Percentiles rank a stretch among this genome's conserved stretches.
These are phyloP conservation scores for Aspergillus asperescens DNA, from an alignment of 495 filamentous ascomycete species.

Conservation along the genomic window DNA sequence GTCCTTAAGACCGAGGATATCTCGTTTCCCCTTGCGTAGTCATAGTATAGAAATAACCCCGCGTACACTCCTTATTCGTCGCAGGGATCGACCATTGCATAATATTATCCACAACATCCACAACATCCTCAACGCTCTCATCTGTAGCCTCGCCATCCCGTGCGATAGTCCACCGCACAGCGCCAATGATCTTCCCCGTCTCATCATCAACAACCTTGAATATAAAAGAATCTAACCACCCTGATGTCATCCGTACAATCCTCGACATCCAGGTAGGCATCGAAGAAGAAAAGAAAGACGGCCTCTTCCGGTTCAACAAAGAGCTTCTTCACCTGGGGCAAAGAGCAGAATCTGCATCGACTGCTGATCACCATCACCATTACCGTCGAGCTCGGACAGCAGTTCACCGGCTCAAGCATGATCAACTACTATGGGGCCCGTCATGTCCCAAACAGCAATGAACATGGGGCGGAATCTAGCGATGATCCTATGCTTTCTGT, in stretches of 20 bases:
- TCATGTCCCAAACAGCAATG: slow-evolving; percentile 48
- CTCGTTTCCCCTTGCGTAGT: not conserved
- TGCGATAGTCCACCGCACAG: slow-evolving; percentile 22
- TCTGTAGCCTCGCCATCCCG: slow-evolving; percentile 3
- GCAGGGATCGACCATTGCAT: slow-evolving; percentile 1
- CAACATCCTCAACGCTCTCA: slow-evolving; percentile 6
- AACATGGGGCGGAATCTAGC: slow-evolving; percentile 47
- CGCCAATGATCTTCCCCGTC: slow-evolving; percentile 23
- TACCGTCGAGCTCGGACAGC: slow-evolving; percentile 33
- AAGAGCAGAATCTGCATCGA: slow-evolving; percentile 37
- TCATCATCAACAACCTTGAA: slow-evolving; percentile 15
- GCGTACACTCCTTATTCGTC: not conserved
- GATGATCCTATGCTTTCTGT: slow-evolving; percentile 44
- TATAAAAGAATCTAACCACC: slow-evolving; percentile 4
- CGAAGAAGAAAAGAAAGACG: slow-evolving; percentile 30
- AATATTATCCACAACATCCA: not conserved
- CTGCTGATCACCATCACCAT: slow-evolving; percentile 32
- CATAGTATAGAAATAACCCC: not conserved
- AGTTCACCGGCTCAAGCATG: slow-evolving; percentile 49
- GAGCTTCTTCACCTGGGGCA: slow-evolving; percentile 34
- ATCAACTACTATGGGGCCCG: slow-evolving; percentile 44
- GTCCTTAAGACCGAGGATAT: not conserved
- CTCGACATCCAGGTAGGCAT: slow-evolving; percentile 34
- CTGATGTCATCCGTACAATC: slow-evolving; percentile 15
- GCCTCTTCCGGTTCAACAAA: slow-evolving; percentile 35